Base-by-base conservation (phyloP, 768 basidiomycete genomes). In the Cystobasidium ongulense region DNA sequence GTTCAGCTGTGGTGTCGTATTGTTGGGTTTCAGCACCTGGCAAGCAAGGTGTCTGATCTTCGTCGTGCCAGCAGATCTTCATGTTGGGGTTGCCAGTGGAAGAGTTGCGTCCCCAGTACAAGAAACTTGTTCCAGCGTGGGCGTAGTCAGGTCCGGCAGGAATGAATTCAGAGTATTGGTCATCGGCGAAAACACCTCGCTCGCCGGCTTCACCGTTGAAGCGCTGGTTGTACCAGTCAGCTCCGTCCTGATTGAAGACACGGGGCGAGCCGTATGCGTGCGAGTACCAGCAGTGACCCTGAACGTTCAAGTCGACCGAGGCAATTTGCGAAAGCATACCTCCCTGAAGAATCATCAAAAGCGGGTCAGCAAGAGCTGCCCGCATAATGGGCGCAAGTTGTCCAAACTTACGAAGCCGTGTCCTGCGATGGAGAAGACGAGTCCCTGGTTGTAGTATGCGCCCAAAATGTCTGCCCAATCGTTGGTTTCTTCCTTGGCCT, bases 141-240 rank as follows among this genome's bases (percentile, higher is more conserved):
- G 50, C 75, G 57, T 75, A 75, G 53, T 75, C 46, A 4, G 25
- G 61, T 33, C 38, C 27, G 41, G 59, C 75, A 18, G 74, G 74
- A 36, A 75, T 75, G 61, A 74, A 35, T 41, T 75, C 75, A 35
- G 38, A 31, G 25, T 66, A 59, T 18, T 23, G 4, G 53, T 75
- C 75, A 53, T 72, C 73, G 29, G 64, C 54, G 50, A 50, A 29
- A 63, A 75, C 43, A 21, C 41, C 75, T n/a, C 75, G 74, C 72
- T 75, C 75, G 25, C 75, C 75, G n/a, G 75, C 61, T 43, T 75
- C 75, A n/a, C 75, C 72, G 75, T 75, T 75, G 43, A 75, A 75
- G 21, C 41, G 27, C 21, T 17, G 23, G 43, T 64, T 75, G 74
- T 73, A 75, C 50, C 41, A 65, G 54, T 35, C n/a, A 27, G 61